Base-by-base conservation (phyloP, 768 basidiomycete species). In the Boletus insuetus region DNA sequence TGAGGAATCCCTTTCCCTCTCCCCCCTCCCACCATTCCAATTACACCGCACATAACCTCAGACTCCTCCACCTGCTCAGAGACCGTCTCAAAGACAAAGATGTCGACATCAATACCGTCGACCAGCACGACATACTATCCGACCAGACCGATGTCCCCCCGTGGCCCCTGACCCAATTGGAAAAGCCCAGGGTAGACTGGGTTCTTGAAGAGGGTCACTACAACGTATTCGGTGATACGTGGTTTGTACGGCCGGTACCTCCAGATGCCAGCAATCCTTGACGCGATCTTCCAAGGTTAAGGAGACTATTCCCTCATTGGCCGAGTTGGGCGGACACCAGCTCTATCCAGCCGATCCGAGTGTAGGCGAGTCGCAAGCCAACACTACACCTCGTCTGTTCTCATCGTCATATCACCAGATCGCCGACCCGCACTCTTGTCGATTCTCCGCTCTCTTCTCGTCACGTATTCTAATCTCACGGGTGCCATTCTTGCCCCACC, bases 141-240 rank as follows among this genome's bases (percentile, higher is more conserved):
- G 92, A 91, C 74, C 86, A 92, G 64, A 63, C 72, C 3, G 85
- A 91, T 51, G 73, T 92, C 12, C 91, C 91, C 8, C 82, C 89
- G 19, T 92, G 89, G 89, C 79, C 86, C 19, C 74, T 94, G 40
- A 70, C 70, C 3, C 84, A 86, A 59, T 79, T 96, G 11, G 89
- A 94, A 67, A 92, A 88, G 71, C 94, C 94, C 37, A 81, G 91
- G 43, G 85, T 89, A 14, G 93, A 94, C 64, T 94, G 93, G 92
- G 89, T 96, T 49, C 77, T 91, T 2, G 89, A 94, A 61, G 91
- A 91, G 57, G 87, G 87, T 1, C 77, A 83, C 58, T 96, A 92
- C 68, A 81, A 82, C 49, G 87, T 86, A 16, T 96, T 88, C 71
- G 92, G 91, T n/a, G 90, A 94, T 68, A 79, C 80, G 63, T 96